Evolutionary conservation across 2,329 filamentous ascomycete species (phyloP), one percentile per base, ranked within the genome.

Genomic region (Cladosporium sp.): DNA sequence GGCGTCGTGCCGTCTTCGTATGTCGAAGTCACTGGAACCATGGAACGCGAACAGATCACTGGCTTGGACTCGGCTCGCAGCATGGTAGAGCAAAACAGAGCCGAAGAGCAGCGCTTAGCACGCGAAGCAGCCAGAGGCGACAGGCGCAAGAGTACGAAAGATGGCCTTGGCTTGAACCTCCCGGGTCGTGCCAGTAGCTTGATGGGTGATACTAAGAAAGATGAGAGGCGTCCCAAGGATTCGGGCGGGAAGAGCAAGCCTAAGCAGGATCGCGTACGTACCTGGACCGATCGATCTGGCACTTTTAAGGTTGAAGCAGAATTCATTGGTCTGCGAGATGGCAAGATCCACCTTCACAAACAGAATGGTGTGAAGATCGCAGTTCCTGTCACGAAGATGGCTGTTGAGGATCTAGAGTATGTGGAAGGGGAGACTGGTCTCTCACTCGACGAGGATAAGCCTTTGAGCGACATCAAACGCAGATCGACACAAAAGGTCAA

Each of bases 301-400:
- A 94, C 93, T 0, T 99, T 99, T 80, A 98, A 92, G 72, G 95
- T 99, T 64, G 95, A 98, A 70, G 95, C 95, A 18, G 92, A 99
- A 76, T 99, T 98, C 75, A 87, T 99, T 60, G 94, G 93, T 30
- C 85, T 98, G 61, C 92, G 92, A 76, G 95, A 98, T 76, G 92
- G 93, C 69, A 98, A 98, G 79, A 96, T 99, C 70, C 96, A 99
- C 78, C 83, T 99, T 25, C 95, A 99, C 82, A 99, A 99, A 81
- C 86, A 92, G 79, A 99, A 99, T 76, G 95, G 95, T 43, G 93
- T 99, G 73, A 98, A 98, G 79, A 99, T 99, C 78, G 95, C 95
- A 10, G 95, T 99, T 4, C 95, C 95, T 2, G 88, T 98, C 30
- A 84, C 88, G 46, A 99, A 99, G 77, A 99, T 99, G 95, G 96